A percentile compares a stretch with the other conserved stretches of the same genome.
phyloP scores from a whole-genome alignment of 345 rosid species.

The Streptanthus diversifolius region DNA sequence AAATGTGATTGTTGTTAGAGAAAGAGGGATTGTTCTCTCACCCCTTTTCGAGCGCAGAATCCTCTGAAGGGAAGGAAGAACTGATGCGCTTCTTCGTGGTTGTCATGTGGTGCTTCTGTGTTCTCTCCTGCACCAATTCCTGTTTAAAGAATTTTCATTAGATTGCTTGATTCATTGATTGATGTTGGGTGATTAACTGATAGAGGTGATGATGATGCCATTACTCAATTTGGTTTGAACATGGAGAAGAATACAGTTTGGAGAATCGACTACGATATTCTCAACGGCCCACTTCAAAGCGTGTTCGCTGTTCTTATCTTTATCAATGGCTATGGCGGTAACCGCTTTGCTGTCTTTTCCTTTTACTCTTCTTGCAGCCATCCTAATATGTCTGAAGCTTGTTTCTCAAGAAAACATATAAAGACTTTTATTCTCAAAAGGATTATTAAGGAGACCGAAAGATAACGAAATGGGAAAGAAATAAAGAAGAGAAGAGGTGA shows the following conservation, averaged over 20 bases:
- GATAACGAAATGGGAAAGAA: not conserved
- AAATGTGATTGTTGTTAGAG: slow-evolving; percentile 6
- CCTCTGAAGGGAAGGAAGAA: slow-evolving; percentile 67
- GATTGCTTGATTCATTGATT: not conserved
- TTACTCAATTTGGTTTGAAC: slow-evolving; percentile 40
- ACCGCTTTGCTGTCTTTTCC: slow-evolving; percentile 37
- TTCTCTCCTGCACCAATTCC: slow-evolving; percentile 32
- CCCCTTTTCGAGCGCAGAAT: slow-evolving; percentile 76
- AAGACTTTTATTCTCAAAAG: not conserved
- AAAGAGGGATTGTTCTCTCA: slow-evolving; percentile 24
- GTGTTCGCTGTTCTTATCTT: slow-evolving; percentile 74
- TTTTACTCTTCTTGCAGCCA: slow-evolving; percentile 26
- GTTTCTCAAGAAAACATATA: not conserved
- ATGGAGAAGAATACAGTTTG: slow-evolving; percentile 67
- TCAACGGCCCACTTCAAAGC: slow-evolving; percentile 84
- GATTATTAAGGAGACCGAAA: not conserved
- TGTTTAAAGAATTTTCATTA: slow-evolving; percentile 13
- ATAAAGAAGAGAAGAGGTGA: slow-evolving; percentile 1
- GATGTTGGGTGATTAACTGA: not conserved
- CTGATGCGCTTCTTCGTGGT: slow-evolving; percentile 44
- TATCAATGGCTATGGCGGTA: slow-evolving; percentile 64
- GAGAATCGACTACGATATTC: slow-evolving; percentile 55
- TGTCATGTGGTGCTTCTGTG: slow-evolving; percentile 47
- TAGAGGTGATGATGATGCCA: not conserved
- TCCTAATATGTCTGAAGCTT: slow-evolving; percentile 4